Evolutionary conservation across 805 yeast genomes (phyloP).

Genomic region (Yamadazyma phyllophila): DNA sequence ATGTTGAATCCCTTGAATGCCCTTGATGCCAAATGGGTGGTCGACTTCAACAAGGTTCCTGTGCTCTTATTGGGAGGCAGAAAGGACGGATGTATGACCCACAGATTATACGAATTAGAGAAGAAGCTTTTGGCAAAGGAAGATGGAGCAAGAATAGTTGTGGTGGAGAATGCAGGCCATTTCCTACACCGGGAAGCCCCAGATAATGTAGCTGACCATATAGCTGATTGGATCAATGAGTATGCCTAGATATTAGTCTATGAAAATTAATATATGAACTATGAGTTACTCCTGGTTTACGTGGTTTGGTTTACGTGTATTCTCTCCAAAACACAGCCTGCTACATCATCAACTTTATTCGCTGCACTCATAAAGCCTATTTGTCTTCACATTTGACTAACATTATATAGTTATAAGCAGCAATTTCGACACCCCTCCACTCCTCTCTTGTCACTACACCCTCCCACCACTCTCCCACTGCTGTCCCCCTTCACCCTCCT

Average conservation of each 20-base stretch:
- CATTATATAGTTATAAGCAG: too few relatives aligned
- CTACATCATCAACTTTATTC: too few relatives aligned
- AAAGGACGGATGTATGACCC: constrained; percentile 40
- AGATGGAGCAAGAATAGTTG: constrained; percentile 15
- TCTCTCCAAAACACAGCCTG: too few relatives aligned
- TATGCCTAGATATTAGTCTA: constrained; percentile 4
- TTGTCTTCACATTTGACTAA: too few relatives aligned
- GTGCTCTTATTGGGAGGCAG: constrained; percentile 35
- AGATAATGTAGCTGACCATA: constrained; percentile 21
- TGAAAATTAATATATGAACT: too few relatives aligned
- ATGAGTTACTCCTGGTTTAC: too few relatives aligned
- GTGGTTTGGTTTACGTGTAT: too few relatives aligned
- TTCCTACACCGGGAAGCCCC: constrained; percentile 42
- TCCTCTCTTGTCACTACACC: too few relatives aligned
- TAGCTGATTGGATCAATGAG: constrained; percentile 28
- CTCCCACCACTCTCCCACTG: too few relatives aligned
- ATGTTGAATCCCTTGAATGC: constrained; percentile 20
- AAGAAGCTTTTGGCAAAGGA: constrained; percentile 16
- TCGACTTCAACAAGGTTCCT: constrained; percentile 37
- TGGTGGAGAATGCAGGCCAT: constrained; percentile 27
- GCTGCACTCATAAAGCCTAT: too few relatives aligned
- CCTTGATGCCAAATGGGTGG: constrained; percentile 20
- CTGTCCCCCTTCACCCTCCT: too few relatives aligned
- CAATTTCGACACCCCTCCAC: too few relatives aligned
- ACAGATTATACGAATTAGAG: constrained; percentile 25